phyloP scores from a whole-genome alignment of 2,329 filamentous ascomycete species.

The Trichoderma lentiforme region DNA sequence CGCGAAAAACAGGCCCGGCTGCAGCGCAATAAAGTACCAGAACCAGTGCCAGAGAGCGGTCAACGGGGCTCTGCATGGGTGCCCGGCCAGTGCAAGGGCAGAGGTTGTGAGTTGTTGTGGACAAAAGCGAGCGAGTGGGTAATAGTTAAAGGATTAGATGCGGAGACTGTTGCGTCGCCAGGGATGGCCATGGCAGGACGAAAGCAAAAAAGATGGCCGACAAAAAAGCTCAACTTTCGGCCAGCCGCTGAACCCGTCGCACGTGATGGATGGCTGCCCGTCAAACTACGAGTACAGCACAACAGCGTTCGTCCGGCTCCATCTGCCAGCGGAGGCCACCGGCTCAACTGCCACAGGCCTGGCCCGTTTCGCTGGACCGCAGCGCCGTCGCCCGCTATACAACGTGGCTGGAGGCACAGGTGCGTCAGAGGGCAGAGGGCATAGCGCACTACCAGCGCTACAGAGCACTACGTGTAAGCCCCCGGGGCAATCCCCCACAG shows the following conservation, averaged over 20 bases:
- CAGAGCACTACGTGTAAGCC: neutral
- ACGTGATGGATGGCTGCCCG: constrained; percentile 4
- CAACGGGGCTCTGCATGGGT: constrained; percentile 21
- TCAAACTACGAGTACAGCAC: neutral
- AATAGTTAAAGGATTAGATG: constrained; percentile 14
- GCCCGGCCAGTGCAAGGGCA: constrained; percentile 20
- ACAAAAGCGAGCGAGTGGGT: constrained; percentile 8
- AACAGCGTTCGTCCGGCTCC: neutral
- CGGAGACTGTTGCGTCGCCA: constrained; percentile 16
- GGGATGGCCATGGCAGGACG: neutral
- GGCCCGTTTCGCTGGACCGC: neutral
- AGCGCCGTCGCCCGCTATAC: constrained; percentile 8
- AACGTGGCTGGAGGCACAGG: neutral
- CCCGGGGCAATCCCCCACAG: neutral
- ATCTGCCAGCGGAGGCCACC: neutral
- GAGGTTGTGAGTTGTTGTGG: constrained; percentile 14
- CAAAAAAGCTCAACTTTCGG: neutral
- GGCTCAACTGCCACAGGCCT: neutral
- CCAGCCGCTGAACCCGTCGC: neutral
- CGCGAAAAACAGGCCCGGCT: neutral
- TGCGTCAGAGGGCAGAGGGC: neutral
- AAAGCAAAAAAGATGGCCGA: neutral
- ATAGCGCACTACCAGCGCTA: neutral
- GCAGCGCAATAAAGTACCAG: constrained; percentile 4
- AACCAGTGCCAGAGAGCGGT: constrained; percentile 18